These are phyloP conservation scores for Dendrobium nobile DNA, from an alignment of 106 monocot species.

Conservation along the genomic window DNA sequence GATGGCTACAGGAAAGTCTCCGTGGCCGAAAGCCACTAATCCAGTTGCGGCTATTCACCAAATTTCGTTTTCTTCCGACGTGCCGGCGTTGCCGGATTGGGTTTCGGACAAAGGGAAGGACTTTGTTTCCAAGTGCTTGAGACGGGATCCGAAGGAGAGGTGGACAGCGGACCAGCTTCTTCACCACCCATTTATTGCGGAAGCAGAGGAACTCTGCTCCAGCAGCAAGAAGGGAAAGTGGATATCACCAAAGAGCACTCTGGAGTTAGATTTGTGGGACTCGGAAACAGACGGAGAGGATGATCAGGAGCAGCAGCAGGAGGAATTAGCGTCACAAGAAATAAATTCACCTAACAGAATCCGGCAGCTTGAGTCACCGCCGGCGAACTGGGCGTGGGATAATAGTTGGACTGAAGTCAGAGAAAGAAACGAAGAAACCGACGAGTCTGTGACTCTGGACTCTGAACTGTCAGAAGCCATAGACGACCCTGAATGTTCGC, in stretches of 20 bases:
- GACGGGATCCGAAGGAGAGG: constrained; percentile 30
- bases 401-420: not conserved
- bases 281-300: not conserved
- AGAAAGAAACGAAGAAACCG: not conserved
- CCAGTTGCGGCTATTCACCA: constrained; percentile 24
- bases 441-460: not conserved
- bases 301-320: not conserved
- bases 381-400: not conserved
- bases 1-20: constrained; percentile 47
- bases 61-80: constrained; percentile 32
- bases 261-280: not conserved
- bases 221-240: not conserved
- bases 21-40: constrained; percentile 30
- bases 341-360: not conserved
- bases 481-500: too few species aligned
- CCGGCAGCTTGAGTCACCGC: not conserved
- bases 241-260: not conserved
- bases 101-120: constrained; percentile 37
- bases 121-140: constrained; percentile 53
- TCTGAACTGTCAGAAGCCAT: too few species aligned
- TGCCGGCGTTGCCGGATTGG: constrained; percentile 33
- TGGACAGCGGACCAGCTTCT: constrained; percentile 48
- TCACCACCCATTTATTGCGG: constrained; percentile 35
- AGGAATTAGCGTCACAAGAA: too few species aligned
- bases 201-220: constrained; percentile 2